Evolutionary conservation across 805 yeast genomes (phyloP).

Genomic region (Candida maris): DNA sequence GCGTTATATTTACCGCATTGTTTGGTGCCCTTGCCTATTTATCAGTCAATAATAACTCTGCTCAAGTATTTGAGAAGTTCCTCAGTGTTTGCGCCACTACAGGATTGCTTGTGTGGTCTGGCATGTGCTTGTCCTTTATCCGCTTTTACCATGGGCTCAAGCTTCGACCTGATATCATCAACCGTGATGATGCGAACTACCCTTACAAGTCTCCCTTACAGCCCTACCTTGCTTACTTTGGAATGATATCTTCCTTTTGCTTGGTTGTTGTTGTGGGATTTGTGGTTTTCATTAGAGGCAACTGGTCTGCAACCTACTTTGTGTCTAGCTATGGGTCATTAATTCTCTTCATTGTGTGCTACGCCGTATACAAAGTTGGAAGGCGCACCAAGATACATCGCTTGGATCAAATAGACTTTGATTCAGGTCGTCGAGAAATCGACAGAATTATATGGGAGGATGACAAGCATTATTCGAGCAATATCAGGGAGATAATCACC

Average conservation of each 20-base stretch:
- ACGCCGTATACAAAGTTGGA: constrained; percentile 47
- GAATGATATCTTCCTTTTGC: constrained; percentile 39
- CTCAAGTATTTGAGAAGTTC: constrained; percentile 61
- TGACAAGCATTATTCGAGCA: constrained; percentile 39
- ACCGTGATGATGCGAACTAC: constrained; percentile 50
- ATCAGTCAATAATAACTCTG: constrained; percentile 54
- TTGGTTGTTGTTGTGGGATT: constrained; percentile 48
- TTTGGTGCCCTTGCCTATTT: constrained; percentile 61
- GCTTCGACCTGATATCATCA: constrained; percentile 52
- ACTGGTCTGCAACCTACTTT: constrained; percentile 49
- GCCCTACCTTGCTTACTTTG: constrained; percentile 50
- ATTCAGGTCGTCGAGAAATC: constrained; percentile 79
- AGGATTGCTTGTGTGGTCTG: constrained; percentile 75
- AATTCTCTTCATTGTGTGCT: constrained; percentile 42
- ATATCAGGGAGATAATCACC: constrained; percentile 29
- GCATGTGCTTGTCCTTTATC: constrained; percentile 55
- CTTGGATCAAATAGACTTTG: constrained; percentile 73
- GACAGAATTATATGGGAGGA: constrained; percentile 83
- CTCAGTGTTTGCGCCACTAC: constrained; percentile 68
- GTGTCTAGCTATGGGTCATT: constrained; percentile 53
- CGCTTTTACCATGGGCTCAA: constrained; percentile 53
- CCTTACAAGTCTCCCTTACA: constrained; percentile 56
- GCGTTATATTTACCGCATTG: constrained; percentile 60
- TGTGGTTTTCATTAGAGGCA: constrained; percentile 44
- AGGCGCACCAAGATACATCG: constrained; percentile 64